These are phyloP conservation scores for Carpinus fangiana DNA, from an alignment of 306 rosid genomes.

Conservation along the genomic window DNA sequence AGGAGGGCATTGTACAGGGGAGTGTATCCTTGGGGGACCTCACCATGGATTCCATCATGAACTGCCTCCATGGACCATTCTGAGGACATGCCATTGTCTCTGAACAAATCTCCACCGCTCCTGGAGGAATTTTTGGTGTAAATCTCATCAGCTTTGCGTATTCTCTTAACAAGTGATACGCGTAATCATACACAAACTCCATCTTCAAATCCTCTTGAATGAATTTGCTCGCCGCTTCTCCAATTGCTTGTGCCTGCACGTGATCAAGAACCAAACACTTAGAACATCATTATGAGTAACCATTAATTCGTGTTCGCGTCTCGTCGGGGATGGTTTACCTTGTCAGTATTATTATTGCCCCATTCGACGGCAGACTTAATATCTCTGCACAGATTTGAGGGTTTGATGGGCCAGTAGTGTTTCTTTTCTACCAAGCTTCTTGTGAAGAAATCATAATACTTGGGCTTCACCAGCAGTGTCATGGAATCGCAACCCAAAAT, in stretches of 20 bases:
- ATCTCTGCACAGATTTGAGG: constrained; percentile 35
- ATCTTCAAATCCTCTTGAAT: constrained; percentile 38
- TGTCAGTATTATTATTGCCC: constrained; percentile 43
- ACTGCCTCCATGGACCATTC: constrained; percentile 11
- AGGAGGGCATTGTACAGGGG: constrained; percentile 44
- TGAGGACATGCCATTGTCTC: constrained; percentile 28
- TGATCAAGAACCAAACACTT: no score
- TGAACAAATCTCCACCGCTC: constrained; percentile 40
- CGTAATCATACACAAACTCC: constrained; percentile 53
- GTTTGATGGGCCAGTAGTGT: constrained; percentile 50
- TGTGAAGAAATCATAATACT: constrained; percentile 43
- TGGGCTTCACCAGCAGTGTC: constrained; percentile 45
- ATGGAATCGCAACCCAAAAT: constrained; percentile 54
- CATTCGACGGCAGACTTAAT: constrained; percentile 49
- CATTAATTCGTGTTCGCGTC: no score
- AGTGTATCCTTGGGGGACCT: constrained; percentile 35
- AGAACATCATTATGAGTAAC: no score
- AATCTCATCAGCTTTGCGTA: constrained; percentile 47
- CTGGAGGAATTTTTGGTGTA: constrained; percentile 40
- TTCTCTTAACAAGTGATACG: constrained; percentile 36
- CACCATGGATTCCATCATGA: constrained; percentile 37
- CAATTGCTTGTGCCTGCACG: no score
- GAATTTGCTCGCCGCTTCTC: constrained; percentile 25
- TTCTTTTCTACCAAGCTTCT: constrained; percentile 42
- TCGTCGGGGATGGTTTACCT: constrained; percentile 15